Conservation (phyloP, 345 rosid species). For the Erucastrum elatum region DNA sequence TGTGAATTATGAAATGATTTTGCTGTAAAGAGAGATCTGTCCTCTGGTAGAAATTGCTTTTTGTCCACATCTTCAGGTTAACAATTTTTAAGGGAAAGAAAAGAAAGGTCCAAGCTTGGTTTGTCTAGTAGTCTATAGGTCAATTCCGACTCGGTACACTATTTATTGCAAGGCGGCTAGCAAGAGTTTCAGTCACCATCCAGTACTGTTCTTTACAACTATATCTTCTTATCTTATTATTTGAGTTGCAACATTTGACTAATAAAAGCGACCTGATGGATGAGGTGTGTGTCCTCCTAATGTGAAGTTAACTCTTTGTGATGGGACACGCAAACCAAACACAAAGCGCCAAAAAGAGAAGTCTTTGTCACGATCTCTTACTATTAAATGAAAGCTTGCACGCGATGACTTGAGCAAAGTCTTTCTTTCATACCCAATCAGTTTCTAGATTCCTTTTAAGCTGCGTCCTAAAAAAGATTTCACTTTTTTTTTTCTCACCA, state of each 20-base stretch:
- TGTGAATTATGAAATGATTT: no score
- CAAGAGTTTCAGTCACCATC: not conserved
- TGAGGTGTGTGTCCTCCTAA: not conserved
- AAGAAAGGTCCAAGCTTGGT: constrained; percentile 1
- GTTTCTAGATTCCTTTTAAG: not conserved
- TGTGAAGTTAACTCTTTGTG: not conserved
- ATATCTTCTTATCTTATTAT: not conserved
- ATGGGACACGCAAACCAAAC: constrained; percentile 27
- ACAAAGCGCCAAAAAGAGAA: constrained; percentile 19
- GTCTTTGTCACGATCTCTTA: not conserved
- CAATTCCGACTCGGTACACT: not conserved
- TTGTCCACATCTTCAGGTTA: not conserved
- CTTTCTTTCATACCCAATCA: not conserved
- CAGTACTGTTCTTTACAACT: not conserved
- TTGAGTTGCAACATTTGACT: not conserved
- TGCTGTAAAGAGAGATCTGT: not conserved
- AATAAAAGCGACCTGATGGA: not conserved
- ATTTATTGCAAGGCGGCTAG: not conserved
- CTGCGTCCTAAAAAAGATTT: constrained; percentile 1
- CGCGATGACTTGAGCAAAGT: not conserved
- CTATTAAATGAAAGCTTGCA: not conserved
- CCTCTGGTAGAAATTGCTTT: not conserved
- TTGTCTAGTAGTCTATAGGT: not conserved
- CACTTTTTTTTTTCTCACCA: constrained; percentile 4
- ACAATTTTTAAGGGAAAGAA: no score